Conservation (phyloP, 257 asterid genomes). For the Salvia splendens region DNA sequence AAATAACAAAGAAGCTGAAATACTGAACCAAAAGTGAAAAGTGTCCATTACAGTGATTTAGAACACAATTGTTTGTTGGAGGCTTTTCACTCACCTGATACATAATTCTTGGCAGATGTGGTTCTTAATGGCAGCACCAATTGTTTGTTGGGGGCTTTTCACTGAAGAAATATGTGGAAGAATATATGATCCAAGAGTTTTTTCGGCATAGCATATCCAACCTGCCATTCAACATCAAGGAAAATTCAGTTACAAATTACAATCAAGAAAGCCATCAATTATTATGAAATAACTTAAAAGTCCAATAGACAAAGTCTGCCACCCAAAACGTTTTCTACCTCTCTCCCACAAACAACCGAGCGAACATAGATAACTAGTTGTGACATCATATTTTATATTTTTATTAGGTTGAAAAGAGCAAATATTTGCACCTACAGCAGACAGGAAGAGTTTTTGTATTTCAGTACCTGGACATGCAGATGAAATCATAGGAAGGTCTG, state of each 20-base stretch:
- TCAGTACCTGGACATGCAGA: slow-evolving; percentile 94
- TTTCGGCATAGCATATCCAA: slow-evolving; percentile 99
- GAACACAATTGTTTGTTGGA: too few species aligned
- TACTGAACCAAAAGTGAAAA: slow-evolving; percentile 6
- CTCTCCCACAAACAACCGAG: background rate
- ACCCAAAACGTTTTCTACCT: background rate
- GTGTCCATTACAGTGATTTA: slow-evolving; percentile 2
- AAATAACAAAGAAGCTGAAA: slow-evolving; percentile 10
- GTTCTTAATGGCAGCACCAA: slow-evolving; percentile 80
- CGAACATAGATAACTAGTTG: background rate
- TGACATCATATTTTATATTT: background rate
- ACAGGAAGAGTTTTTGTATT: background rate
- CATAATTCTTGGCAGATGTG: slow-evolving; percentile 56
- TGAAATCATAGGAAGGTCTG: slow-evolving; percentile 78
- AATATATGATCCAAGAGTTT: slow-evolving; percentile 88
- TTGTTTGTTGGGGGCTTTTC: slow-evolving; percentile 96
- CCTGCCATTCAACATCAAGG: slow-evolving; percentile 55
- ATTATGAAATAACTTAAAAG: background rate
- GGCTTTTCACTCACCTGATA: too few species aligned
- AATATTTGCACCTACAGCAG: background rate
- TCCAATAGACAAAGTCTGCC: slow-evolving; percentile 5
- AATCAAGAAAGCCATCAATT: slow-evolving; percentile 10
- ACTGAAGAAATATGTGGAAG: slow-evolving; percentile 94
- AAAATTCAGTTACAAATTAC: slow-evolving; percentile 17
- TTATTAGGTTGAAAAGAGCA: background rate